Percentiles rank a stretch among this genome's conserved stretches.
Evolutionary conservation across 176 grass and related monocot genomes (phyloP).

Genomic region (Carex myosuroides): DNA sequence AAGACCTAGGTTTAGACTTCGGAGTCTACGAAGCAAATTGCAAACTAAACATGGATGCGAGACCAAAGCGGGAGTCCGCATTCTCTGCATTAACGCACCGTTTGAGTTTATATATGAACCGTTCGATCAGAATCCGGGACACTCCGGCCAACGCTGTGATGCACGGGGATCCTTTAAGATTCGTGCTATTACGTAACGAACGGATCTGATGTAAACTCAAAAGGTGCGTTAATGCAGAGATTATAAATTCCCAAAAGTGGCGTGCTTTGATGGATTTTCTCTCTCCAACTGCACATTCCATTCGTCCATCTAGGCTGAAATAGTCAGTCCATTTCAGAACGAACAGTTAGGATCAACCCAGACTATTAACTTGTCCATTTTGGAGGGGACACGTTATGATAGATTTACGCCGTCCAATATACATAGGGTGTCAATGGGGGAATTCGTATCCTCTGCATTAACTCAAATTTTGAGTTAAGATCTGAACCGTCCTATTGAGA

Average conservation of each 20-base stretch:
- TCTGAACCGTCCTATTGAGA: no score
- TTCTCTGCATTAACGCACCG: no score
- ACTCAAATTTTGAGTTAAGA: no score
- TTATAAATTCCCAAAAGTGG: background rate
- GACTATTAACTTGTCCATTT: background rate
- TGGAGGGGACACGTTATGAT: background rate
- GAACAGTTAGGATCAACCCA: background rate
- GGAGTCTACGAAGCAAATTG: background rate
- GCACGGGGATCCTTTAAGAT: no score
- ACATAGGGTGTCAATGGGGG: no score
- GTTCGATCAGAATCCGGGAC: no score
- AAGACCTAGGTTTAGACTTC: constrained; percentile 2
- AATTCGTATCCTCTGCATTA: no score
- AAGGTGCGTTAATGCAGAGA: no score
- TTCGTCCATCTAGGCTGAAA: background rate
- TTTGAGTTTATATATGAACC: no score
- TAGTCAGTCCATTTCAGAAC: background rate
- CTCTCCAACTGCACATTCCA: background rate
- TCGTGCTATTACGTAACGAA: no score
- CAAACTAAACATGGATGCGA: background rate
- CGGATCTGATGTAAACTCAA: no score
- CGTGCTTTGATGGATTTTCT: background rate
- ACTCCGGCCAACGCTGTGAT: no score
- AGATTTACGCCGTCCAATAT: background rate
- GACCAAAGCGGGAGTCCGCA: background rate